Evolutionary conservation across 2,329 filamentous ascomycete species (phyloP), one percentile per base, ranked within the genome.

Genomic region (Pyrenophora seminiperda): DNA sequence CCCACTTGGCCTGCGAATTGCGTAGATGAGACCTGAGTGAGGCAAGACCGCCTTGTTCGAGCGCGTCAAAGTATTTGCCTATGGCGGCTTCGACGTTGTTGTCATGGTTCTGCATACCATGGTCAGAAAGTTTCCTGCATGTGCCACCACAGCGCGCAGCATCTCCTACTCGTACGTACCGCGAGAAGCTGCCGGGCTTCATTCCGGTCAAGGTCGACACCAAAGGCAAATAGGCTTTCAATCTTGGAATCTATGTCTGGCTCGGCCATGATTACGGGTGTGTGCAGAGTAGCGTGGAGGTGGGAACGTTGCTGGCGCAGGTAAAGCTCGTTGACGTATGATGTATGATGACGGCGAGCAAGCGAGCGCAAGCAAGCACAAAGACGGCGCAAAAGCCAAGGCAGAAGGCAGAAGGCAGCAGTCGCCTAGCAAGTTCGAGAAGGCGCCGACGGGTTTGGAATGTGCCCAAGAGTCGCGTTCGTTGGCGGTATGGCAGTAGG

Each of bases 1-100:
- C 68, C 66, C 67, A 73, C n/a, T 42, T 54, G n/a, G 58, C 52
- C 15, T 58, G 54, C 17, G 59, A 58, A 22, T 63, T 52, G 37
- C 53, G 58, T 48, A 65, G 46, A 14, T 68, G 59, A 29, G 51
- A 55, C 32, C 54, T 54, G 7, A 68, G 48, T 7, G 52, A 45
- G 13, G 54, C 34, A 13, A 51, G 50, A 15, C 57, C 58, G 10
- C 54, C 57, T 14, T 48, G 37, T 4, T 47, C 48, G 38, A 41
- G 39, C 7, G 37, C 47, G 19, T 56, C 58, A 38, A 56, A 66
- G 49, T 62, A 61, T 18, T 67, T 67, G 15, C 60, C 54, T 20
- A 56, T 52, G 5, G 67, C 67, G 7, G 56, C 56, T 14, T 63
- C 49, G 15, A 67, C 32, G 36, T 63, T 53, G 50, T 61, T 58